These are phyloP conservation scores for Pseudofabraea citricarpa DNA, from an alignment of 2,329 filamentous ascomycete genomes.

Conservation along the genomic window DNA sequence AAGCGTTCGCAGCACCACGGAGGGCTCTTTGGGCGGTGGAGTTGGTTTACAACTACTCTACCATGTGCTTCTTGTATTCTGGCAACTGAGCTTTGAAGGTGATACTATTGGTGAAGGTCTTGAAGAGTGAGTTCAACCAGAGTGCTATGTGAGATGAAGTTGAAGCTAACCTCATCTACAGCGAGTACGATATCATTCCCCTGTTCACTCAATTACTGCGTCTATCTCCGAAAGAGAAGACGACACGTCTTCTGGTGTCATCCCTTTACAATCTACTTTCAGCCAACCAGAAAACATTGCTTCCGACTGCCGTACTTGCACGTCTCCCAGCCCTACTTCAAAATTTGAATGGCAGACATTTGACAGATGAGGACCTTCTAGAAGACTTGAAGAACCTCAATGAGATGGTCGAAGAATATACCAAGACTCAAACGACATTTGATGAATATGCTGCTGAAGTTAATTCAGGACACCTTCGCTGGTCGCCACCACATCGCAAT, in stretches of 20 bases:
- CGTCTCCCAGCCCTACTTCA: constrained; percentile 67
- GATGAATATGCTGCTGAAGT: constrained; percentile 58
- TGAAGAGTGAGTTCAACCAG: constrained; percentile 63
- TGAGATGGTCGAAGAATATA: constrained; percentile 62
- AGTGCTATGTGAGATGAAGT: too few relatives aligned
- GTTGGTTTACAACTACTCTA: constrained; percentile 92
- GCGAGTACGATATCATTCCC: constrained; percentile 87
- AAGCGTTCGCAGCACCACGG: constrained; percentile 53
- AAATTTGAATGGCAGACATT: constrained; percentile 57
- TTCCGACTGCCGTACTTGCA: constrained; percentile 82
- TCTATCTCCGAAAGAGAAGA: constrained; percentile 96
- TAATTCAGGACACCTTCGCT: constrained; percentile 63
- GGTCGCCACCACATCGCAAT: constrained; percentile 71
- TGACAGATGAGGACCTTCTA: constrained; percentile 59
- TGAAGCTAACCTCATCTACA: constrained; percentile 38
- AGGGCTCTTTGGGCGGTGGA: constrained; percentile 66
- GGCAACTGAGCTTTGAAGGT: constrained; percentile 96
- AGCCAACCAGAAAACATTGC: constrained; percentile 63
- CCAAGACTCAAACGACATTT: constrained; percentile 53
- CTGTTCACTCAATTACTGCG: constrained; percentile 90
- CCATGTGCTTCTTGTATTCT: constrained; percentile 86
- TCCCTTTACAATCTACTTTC: constrained; percentile 83
- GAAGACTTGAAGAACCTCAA: constrained; percentile 58
- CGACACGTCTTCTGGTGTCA: constrained; percentile 82
- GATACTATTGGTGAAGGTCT: constrained; percentile 68